Evolutionary conservation across 495 filamentous ascomycete species (phyloP), one percentile per base, ranked within the genome.

Genomic region (Talaromyces thailandensis): DNA sequence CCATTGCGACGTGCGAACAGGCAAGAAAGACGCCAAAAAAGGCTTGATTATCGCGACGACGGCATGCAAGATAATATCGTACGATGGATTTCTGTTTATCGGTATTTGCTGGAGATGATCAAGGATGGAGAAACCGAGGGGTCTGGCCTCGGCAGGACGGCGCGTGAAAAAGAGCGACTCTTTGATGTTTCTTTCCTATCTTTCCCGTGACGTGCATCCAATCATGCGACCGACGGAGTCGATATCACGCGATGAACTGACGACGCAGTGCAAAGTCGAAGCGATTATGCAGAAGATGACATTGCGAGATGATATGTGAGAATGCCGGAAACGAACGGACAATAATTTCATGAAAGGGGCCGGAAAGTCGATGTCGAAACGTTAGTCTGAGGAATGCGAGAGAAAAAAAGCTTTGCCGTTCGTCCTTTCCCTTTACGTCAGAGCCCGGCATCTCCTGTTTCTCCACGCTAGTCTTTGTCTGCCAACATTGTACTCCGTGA

Each of bases 1-100:
- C 93, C 94, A 98, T 98, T 66, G 67, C 71, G 63, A 68, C 37
- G 70, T 73, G 74, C 76, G 65, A 40, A 48, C 8, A 11, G 51
- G 24, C 6, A 0, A 23, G 55, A 8, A 25, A 18, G 16, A 24
- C 4, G 55, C 55, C 55, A 21, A 23, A 16, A n/a, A 29, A 31
- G 59, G 59, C 59, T 50, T 8, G 59, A 52, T 40, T 52, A 35
- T 50, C 28, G 45, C n/a, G 21, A 61, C 40, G 59, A 48, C 24
- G 25, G 37, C 59, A 45, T 61, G 16, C 40, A 51, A 52, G 25
- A 28, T 40, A 35, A 24, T 52, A 6, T 32, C 21, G 26, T 61
- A 24, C 43, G 59, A 45, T 59, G 57, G 7, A 43, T 23, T 23
- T 21, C 18, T 9, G 6, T 48, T 48, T 48, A 48, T 48, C 24